Conservation (phyloP, 2,329 filamentous ascomycete species). For the Fusarium poae region DNA sequence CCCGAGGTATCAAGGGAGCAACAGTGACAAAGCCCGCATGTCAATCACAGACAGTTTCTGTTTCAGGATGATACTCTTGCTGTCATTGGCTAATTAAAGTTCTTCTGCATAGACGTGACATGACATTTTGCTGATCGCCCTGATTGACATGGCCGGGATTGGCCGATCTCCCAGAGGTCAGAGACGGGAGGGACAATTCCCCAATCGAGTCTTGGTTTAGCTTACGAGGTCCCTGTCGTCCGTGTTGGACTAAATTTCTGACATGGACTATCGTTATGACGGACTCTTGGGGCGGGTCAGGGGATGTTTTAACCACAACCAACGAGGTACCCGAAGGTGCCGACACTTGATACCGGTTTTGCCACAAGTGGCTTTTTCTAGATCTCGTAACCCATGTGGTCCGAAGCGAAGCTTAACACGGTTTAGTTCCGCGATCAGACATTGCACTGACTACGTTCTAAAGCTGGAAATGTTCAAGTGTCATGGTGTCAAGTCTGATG, state of each 20-base stretch:
- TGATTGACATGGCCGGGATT: not conserved
- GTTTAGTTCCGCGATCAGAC: not conserved
- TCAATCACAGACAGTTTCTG: not conserved
- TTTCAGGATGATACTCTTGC: not conserved
- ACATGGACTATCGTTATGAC: not conserved
- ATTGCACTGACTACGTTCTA: not conserved
- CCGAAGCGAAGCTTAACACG: fast-evolving
- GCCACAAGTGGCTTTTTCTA: not conserved
- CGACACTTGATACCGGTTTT: not conserved
- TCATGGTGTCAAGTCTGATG: not conserved
- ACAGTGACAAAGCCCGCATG: not conserved
- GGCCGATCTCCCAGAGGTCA: not conserved
- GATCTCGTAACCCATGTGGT: not conserved
- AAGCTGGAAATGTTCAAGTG: not conserved
- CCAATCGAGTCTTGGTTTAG: not conserved
- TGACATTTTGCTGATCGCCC: not conserved
- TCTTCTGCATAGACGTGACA: not conserved
- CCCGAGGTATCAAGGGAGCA: too few species aligned
- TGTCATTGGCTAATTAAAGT: not conserved
- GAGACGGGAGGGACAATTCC: not conserved
- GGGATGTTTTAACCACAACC: not conserved
- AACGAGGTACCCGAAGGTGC: not conserved
- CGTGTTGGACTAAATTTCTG: not conserved
- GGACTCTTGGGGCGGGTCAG: not conserved
- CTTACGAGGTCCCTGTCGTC: not conserved